Evolutionary conservation across 108 stramenopile species (phyloP).

Genomic region (Parmales sp.): DNA sequence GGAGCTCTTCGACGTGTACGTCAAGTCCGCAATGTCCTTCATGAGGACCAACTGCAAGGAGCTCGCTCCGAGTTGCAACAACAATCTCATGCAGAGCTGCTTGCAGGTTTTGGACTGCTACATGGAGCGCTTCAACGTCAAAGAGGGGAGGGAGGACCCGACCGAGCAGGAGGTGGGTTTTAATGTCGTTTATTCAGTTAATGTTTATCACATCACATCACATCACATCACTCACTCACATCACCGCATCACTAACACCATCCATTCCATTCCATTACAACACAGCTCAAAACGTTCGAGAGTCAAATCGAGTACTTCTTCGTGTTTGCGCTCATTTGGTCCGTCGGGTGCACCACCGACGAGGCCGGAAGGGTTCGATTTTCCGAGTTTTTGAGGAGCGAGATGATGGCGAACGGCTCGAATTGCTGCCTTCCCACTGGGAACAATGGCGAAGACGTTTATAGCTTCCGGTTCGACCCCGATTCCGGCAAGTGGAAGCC

Average conservation of each 20-base stretch:
- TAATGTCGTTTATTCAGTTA: too few species aligned
- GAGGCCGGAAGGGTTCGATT: slow-evolving; percentile 22
- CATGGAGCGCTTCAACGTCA: slow-evolving; percentile 31
- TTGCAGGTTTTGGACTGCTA: slow-evolving; percentile 48
- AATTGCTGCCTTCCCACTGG: slow-evolving; percentile 19
- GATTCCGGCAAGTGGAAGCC: slow-evolving; percentile 22
- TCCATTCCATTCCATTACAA: too few species aligned
- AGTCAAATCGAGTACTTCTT: slow-evolving; percentile 38
- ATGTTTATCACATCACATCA: too few species aligned
- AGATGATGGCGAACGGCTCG: background rate
- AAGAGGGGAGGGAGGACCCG: slow-evolving; percentile 32
- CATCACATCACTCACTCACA: too few species aligned
- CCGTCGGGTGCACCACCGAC: slow-evolving; percentile 32
- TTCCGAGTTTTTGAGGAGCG: slow-evolving; percentile 13
- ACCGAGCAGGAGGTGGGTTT: background rate
- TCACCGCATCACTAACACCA: too few species aligned
- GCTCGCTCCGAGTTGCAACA: slow-evolving; percentile 52
- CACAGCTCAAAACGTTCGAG: background rate
- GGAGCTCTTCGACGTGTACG: slow-evolving; percentile 38
- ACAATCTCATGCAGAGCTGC: slow-evolving; percentile 38
- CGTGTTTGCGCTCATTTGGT: slow-evolving; percentile 41
- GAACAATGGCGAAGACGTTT: slow-evolving; percentile 22
- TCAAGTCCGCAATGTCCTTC: slow-evolving; percentile 26
- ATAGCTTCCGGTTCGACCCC: slow-evolving; percentile 39
- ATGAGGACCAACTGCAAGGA: slow-evolving; percentile 29